phyloP scores from a whole-genome alignment of 257 asterid species.

The Plantago ovata region DNA sequence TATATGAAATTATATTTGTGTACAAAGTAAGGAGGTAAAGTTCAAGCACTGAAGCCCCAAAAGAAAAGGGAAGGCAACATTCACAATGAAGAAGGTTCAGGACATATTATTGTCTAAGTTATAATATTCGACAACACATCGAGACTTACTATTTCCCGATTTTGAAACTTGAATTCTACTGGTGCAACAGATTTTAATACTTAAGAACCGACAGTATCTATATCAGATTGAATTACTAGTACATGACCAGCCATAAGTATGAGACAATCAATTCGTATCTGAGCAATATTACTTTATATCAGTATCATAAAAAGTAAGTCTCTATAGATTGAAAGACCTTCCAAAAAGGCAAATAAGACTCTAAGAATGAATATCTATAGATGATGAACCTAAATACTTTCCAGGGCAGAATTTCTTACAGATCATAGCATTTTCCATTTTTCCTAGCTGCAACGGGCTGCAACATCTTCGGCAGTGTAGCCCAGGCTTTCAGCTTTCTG shows the following conservation, averaged over 20 bases:
- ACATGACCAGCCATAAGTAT: neutral
- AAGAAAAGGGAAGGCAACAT: too few relatives aligned
- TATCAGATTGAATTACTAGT: neutral
- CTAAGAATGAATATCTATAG: neutral
- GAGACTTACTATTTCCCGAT: neutral
- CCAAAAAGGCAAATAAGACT: slow-evolving; percentile 28
- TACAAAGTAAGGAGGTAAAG: neutral
- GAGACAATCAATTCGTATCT: too few relatives aligned
- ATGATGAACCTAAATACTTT: slow-evolving; percentile 42
- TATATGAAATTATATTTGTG: neutral
- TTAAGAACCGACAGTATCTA: neutral
- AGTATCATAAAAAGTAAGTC: neutral
- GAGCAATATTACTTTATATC: neutral
- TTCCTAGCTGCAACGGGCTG: slow-evolving; percentile 60
- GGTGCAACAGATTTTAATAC: neutral
- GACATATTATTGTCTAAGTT: neutral
- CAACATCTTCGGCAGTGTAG: slow-evolving; percentile 68
- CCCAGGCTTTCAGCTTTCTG: slow-evolving; percentile 61
- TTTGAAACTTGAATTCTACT: neutral
- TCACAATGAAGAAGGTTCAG: neutral
- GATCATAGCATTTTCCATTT: slow-evolving; percentile 52
- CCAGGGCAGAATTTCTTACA: slow-evolving; percentile 56
- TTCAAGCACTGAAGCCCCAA: too few relatives aligned
- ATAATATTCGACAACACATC: neutral
- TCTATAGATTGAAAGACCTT: too few relatives aligned